Conservation (phyloP, 1,139 yeast genomes). For the Candida albicans region DNA sequence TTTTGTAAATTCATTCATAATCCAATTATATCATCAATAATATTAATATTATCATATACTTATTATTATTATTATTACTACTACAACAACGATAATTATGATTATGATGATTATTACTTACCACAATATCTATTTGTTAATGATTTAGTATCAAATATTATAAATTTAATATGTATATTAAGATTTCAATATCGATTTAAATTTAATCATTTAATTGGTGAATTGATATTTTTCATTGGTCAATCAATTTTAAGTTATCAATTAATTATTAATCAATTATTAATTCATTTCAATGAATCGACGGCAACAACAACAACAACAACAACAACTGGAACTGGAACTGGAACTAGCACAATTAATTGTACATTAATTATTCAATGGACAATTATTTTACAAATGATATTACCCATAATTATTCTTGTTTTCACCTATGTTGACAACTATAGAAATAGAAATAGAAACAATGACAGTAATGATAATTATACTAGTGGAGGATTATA, state of each 20-base stretch:
- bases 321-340: too few species aligned
- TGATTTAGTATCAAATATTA: conserved; percentile 22
- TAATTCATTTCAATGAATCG: conserved; percentile 18
- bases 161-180: conserved; percentile 23
- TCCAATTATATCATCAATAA: conserved; percentile 64
- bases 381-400: conserved; percentile 12
- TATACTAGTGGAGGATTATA: too few species aligned
- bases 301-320: too few species aligned
- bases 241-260: conserved; percentile 5
- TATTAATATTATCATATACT: conserved; percentile 55
- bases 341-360: not conserved
- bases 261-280: conserved; percentile 10
- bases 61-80: conserved; percentile 25
- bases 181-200: conserved; percentile 18
- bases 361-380: not conserved
- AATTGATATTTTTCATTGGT: conserved; percentile 8
- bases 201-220: conserved; percentile 5
- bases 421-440: conserved; percentile 1
- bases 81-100: not conserved
- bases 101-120: not conserved
- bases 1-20: conserved; percentile 23
- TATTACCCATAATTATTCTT: conserved; percentile 12
- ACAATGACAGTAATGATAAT: not conserved
- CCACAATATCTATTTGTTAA: not conserved
- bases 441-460: too few species aligned